These are phyloP conservation scores for Acacia crassicarpa DNA, from an alignment of 306 rosid genomes.

Conservation along the genomic window DNA sequence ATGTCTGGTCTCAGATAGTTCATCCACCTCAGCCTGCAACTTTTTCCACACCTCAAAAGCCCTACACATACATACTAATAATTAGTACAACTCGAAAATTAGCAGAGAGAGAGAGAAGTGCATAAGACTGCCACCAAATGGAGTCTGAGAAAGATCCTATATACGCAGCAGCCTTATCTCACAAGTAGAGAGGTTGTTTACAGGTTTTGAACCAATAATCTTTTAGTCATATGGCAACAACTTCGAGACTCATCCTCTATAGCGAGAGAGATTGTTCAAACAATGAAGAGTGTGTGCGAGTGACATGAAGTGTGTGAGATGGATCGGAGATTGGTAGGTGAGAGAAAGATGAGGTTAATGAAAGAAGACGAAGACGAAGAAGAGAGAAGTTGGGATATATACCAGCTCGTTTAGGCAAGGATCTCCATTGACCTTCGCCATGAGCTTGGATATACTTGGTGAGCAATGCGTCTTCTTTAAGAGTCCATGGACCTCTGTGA, in stretches of 20 bases:
- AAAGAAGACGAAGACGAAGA: not conserved
- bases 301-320: not conserved
- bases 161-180: too few relatives aligned
- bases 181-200: too few relatives aligned
- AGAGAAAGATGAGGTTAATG: not conserved
- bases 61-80: constrained; percentile 36
- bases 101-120: not conserved
- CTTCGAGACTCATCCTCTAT: too few relatives aligned
- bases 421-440: constrained; percentile 93
- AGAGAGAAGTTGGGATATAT: not conserved
- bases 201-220: too few relatives aligned
- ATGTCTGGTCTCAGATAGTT: constrained; percentile 82
- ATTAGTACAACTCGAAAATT: not conserved
- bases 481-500: constrained; percentile 91
- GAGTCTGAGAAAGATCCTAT: too few relatives aligned
- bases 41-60: constrained; percentile 82
- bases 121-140: too few relatives aligned
- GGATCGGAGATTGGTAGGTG: not conserved
- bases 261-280: not conserved
- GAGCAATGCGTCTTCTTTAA: constrained; percentile 78
- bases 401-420: constrained; percentile 84
- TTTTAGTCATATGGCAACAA: too few relatives aligned
- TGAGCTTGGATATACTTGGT: constrained; percentile 68
- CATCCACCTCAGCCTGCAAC: constrained; percentile 90
- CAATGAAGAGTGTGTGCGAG: too few relatives aligned